These are phyloP conservation scores for Neofusicoccum kwambonambiense DNA, from an alignment of 2,329 filamentous ascomycete species.

Conservation along the genomic window DNA sequence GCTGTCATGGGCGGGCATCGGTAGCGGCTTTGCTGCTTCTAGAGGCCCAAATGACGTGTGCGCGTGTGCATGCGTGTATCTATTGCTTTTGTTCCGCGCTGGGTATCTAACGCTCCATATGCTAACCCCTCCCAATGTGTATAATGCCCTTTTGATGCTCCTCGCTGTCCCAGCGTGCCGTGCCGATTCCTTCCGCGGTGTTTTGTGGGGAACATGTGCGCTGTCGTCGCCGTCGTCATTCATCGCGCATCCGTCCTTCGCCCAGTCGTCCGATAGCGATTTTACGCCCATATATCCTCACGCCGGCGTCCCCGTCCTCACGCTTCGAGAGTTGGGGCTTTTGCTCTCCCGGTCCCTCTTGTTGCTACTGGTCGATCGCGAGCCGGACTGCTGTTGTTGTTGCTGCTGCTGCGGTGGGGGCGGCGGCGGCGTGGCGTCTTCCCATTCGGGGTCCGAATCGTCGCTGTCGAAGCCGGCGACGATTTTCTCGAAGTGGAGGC, in stretches of 20 bases:
- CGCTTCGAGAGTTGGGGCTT: neutral
- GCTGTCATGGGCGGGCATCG: neutral
- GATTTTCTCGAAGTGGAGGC: conserved; percentile 31
- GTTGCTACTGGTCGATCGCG: neutral
- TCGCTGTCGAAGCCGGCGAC: conserved; percentile 28
- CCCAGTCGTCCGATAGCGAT: too few species aligned
- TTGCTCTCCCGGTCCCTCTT: conserved; percentile 7
- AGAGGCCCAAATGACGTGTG: neutral
- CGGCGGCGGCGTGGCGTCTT: conserved; percentile 10
- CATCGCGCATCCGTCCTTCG: too few species aligned
- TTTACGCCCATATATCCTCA: neutral
- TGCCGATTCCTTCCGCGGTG: too few species aligned
- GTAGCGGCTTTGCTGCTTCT: neutral
- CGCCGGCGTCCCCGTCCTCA: conserved; percentile 1
- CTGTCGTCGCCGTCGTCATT: too few species aligned
- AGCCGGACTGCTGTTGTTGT: neutral
- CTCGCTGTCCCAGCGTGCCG: too few species aligned
- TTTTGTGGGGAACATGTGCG: too few species aligned
- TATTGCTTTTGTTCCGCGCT: neutral
- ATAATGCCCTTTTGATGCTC: neutral
- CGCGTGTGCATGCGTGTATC: neutral
- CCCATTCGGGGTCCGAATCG: conserved; percentile 15
- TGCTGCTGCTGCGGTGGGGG: neutral
- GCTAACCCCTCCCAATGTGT: too few species aligned
- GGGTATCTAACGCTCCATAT: neutral